Conservation (phyloP, 805 yeast species). For the Jamesozyma jinghongensis region DNA sequence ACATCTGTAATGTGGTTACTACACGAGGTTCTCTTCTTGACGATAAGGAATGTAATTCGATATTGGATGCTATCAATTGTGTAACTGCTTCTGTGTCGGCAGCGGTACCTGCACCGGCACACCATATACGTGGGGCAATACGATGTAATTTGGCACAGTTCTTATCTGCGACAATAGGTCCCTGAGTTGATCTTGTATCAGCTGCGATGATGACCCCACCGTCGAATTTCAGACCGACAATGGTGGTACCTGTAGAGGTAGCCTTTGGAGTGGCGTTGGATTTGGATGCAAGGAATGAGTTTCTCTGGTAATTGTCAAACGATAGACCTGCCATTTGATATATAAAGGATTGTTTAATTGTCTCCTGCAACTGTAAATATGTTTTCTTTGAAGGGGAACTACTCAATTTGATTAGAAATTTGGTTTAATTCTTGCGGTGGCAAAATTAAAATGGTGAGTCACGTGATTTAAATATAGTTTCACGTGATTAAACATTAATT, state of each 20-base stretch:
- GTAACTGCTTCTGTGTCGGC: slow-evolving; percentile 99
- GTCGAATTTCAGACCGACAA: slow-evolving; percentile 88
- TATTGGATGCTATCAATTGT: slow-evolving; percentile 79
- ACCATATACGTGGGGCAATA: slow-evolving; percentile 87
- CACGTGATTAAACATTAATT: no score
- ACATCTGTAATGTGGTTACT: slow-evolving; percentile 81
- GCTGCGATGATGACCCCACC: slow-evolving; percentile 98
- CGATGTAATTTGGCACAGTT: slow-evolving; percentile 93
- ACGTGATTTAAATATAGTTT: no score
- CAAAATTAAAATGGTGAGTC: no score
- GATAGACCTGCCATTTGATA: slow-evolving; percentile 73
- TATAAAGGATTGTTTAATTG: no score
- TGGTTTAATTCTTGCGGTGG: no score
- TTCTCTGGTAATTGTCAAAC: slow-evolving; percentile 91
- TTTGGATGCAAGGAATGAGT: slow-evolving; percentile 56
- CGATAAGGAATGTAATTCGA: slow-evolving; percentile 81
- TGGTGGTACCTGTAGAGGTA: slow-evolving; percentile 98
- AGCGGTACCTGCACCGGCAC: slow-evolving; percentile 99
- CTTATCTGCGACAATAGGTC: slow-evolving; percentile 94
- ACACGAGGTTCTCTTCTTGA: slow-evolving; percentile 87
- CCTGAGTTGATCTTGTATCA: slow-evolving; percentile 96
- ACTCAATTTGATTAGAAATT: no score
- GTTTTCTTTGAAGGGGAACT: no score
- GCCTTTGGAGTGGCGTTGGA: slow-evolving; percentile 79
- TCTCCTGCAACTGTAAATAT: no score